A percentile compares a stretch with the other conserved stretches of the same genome.
Evolutionary conservation across 768 basidiomycete species (phyloP).

Genomic region (Floccularia luteovirens): DNA sequence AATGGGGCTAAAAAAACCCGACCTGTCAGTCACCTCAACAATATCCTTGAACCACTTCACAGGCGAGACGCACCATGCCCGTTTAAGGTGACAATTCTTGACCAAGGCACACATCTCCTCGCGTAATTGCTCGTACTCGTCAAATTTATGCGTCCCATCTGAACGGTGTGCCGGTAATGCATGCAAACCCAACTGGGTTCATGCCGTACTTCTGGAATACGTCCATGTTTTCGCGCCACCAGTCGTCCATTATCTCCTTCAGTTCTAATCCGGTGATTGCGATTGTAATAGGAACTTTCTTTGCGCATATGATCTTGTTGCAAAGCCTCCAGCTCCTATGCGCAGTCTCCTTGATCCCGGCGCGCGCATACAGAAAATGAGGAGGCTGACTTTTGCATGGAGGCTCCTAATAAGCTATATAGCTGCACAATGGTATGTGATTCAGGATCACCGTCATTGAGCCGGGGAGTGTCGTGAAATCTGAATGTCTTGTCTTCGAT

Average conservation of each 20-base stretch:
- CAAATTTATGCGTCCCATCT: background rate
- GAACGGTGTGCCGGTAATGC: conserved; percentile 22
- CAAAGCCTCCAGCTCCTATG: conserved; percentile 28
- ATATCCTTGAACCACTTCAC: conserved; percentile 2
- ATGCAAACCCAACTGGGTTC: conserved; percentile 22
- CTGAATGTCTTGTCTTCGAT: conserved; percentile 16
- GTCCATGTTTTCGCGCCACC: conserved; percentile 21
- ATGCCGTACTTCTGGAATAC: conserved; percentile 21
- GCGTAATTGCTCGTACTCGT: conserved; percentile 1
- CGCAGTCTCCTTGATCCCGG: conserved; percentile 10
- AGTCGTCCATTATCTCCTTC: conserved; percentile 16
- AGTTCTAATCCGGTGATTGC: conserved; percentile 28
- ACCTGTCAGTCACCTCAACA: background rate
- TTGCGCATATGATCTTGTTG: conserved; percentile 22
- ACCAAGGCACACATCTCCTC: background rate
- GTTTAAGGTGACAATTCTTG: background rate
- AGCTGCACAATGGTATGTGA: conserved; percentile 14
- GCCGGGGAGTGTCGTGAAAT: conserved; percentile 32
- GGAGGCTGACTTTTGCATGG: conserved; percentile 25
- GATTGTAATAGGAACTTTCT: conserved; percentile 25
- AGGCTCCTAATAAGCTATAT: conserved; percentile 23
- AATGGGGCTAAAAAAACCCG: background rate
- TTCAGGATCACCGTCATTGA: conserved; percentile 23
- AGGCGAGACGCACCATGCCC: background rate
- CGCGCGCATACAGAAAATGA: conserved; percentile 30